A percentile compares a stretch with the other conserved stretches of the same genome.
Conservation (phyloP, 2,329 filamentous ascomycete genomes). For the Colletotrichum horii region DNA sequence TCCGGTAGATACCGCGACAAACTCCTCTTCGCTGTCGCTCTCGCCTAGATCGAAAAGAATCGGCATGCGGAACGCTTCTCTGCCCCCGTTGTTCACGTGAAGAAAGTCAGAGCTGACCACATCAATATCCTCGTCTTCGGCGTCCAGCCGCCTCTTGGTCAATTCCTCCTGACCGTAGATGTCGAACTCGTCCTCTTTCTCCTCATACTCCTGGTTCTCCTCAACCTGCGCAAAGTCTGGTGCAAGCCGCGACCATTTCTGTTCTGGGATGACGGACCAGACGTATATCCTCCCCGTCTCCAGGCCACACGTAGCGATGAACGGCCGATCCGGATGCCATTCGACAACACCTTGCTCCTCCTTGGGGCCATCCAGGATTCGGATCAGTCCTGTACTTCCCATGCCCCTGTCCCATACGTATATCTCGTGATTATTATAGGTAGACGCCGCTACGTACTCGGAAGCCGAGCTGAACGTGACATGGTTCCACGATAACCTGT, state of each 20-base stretch:
- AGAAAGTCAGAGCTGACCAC: constrained; percentile 76
- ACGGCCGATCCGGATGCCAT: constrained; percentile 89
- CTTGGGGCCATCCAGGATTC: constrained; percentile 95
- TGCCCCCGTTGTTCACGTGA: constrained; percentile 56
- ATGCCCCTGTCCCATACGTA: constrained; percentile 97
- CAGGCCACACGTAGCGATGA: constrained; percentile 89
- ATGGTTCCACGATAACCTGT: constrained; percentile 94
- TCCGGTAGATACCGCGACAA: constrained; percentile 70
- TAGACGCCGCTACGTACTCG: constrained; percentile 95
- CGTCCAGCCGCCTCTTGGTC: constrained; percentile 85
- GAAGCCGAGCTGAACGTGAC: constrained; percentile 93
- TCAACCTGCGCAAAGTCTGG: constrained; percentile 98
- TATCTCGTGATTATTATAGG: constrained; percentile 97
- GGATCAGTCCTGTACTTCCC: constrained; percentile 78
- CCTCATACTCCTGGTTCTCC: constrained; percentile 96
- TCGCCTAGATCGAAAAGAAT: constrained; percentile 92
- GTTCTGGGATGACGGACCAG: constrained; percentile 93
- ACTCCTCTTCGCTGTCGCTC: constrained; percentile 94
- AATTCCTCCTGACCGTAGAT: constrained; percentile 96
- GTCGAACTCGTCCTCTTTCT: constrained; percentile 96
- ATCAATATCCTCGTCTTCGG: constrained; percentile 93
- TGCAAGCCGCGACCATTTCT: constrained; percentile 95
- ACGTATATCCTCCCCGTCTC: constrained; percentile 94
- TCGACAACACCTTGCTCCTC: constrained; percentile 97
- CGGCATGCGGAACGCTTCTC: constrained; percentile 78